A percentile compares a stretch with the other conserved stretches of the same genome.
Evolutionary conservation across 2,329 filamentous ascomycete genomes (phyloP).

Genomic region (Ceratocystis alfenasii): DNA sequence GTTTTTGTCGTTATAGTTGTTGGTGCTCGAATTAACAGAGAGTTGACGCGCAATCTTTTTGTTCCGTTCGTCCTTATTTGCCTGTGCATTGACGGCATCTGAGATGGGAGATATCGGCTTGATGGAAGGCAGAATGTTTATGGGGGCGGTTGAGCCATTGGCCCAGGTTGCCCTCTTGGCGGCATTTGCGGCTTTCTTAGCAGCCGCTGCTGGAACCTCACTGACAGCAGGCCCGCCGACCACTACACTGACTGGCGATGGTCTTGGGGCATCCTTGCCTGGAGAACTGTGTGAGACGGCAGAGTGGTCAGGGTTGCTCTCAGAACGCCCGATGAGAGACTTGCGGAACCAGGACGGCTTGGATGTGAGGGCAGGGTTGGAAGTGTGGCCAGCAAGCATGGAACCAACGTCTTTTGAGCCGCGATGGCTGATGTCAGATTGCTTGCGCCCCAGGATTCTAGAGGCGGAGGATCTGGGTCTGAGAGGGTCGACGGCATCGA

Average conservation of each 20-base stretch:
- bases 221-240: constrained; percentile 30
- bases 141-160: constrained; percentile 72
- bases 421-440: constrained; percentile 65
- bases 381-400: constrained; percentile 23
- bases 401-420: constrained; percentile 46
- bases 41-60: constrained; percentile 95
- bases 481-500: constrained; percentile 81
- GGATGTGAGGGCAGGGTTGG: constrained; percentile 39
- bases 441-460: constrained; percentile 74
- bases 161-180: constrained; percentile 89
- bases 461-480: constrained; percentile 84
- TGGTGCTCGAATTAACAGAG: constrained; percentile 81
- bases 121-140: constrained; percentile 91
- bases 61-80: constrained; percentile 46
- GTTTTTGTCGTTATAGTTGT: constrained; percentile 76
- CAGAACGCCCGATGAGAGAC: constrained; percentile 73
- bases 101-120: constrained; percentile 93
- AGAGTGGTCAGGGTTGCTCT: constrained; percentile 33
- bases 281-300: constrained; percentile 16
- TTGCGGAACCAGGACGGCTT: constrained; percentile 97
- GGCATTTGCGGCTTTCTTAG: constrained; percentile 31
- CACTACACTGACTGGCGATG: constrained; percentile 32
- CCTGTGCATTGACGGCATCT: constrained; percentile 82
- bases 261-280: constrained; percentile 38
- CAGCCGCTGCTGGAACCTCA: constrained; percentile 34